Percentiles rank a stretch among this genome's conserved stretches.
Evolutionary conservation across 108 stramenopile genomes (phyloP).

Genomic region (Nitzschia sp.): DNA sequence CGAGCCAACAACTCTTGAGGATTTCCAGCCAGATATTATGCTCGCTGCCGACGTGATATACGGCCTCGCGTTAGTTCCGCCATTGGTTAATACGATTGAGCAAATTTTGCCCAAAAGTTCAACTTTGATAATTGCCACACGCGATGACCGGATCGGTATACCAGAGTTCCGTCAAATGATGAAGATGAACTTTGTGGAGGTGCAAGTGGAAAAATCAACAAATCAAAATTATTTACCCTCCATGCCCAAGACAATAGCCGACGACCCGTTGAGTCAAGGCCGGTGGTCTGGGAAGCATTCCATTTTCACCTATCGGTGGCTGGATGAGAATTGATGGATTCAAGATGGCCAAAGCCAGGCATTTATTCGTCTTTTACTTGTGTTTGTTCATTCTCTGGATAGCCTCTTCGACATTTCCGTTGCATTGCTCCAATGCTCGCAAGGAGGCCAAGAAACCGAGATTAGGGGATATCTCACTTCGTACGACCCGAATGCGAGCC

Average conservation of each 20-base stretch:
- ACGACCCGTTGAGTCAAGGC: neutral
- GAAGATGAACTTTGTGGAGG: neutral
- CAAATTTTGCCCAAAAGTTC: neutral
- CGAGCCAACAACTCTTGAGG: neutral
- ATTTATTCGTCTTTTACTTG: neutral
- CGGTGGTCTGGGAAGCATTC: constrained; percentile 3
- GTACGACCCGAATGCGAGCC: constrained; percentile 27
- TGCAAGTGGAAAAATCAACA: neutral
- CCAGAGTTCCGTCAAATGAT: constrained; percentile 11
- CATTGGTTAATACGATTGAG: neutral
- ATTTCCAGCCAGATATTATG: constrained; percentile 5
- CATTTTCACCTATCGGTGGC: constrained; percentile 2
- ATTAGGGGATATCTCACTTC: constrained; percentile 36
- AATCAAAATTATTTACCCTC: constrained; percentile 8
- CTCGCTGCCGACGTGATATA: constrained; percentile 20
- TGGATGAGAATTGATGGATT: neutral
- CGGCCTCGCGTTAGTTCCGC: neutral
- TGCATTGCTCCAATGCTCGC: constrained; percentile 31
- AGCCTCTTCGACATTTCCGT: constrained; percentile 3
- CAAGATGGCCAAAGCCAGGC: neutral
- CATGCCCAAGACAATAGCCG: neutral
- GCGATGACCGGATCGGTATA: constrained; percentile 13
- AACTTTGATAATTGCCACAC: constrained; percentile 5
- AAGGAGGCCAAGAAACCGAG: constrained; percentile 42
- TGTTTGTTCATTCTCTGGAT: constrained; percentile 1